These are phyloP conservation scores for Boletus subluridellus DNA, from an alignment of 1,284 basidiomycete species.

Conservation along the genomic window DNA sequence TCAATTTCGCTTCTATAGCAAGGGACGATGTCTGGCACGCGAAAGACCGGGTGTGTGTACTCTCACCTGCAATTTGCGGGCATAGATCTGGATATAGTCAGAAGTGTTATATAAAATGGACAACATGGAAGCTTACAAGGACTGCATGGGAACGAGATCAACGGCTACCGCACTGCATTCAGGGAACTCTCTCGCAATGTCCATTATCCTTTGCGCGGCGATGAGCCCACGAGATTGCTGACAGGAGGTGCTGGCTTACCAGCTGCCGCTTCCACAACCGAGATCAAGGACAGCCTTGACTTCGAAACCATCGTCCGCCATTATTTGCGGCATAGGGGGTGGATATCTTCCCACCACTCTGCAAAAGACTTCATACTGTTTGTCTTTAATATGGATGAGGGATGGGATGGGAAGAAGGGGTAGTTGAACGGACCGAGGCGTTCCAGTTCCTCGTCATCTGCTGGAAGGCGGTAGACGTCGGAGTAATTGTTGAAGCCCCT, in stretches of 20 bases:
- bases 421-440: constrained; percentile 52
- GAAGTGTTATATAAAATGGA: constrained; percentile 13
- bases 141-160: constrained; percentile 74
- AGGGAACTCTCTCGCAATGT: constrained; percentile 69
- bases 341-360: constrained; percentile 65
- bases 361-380: constrained; percentile 63
- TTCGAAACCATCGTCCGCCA: constrained; percentile 56
- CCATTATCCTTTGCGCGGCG: constrained; percentile 58
- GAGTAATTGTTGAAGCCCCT: constrained; percentile 71
- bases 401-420: not conserved
- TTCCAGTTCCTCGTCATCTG: constrained; percentile 69
- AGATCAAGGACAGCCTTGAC: constrained; percentile 67
- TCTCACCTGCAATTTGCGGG: constrained; percentile 66
- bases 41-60: not conserved
- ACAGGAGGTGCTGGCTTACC: constrained; percentile 42
- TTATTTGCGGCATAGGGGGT: constrained; percentile 50
- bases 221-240: constrained; percentile 9
- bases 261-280: constrained; percentile 73
- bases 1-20: constrained; percentile 68
- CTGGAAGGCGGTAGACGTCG: constrained; percentile 70
- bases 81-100: constrained; percentile 45
- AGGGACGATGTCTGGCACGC: constrained; percentile 7
- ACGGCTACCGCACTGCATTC: constrained; percentile 65
- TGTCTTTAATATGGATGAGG: constrained; percentile 43
- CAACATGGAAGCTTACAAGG: constrained; percentile 44